Evolutionary conservation across 2,329 filamentous ascomycete genomes (phyloP).

Genomic region (Chrysosporium queenslandicum): DNA sequence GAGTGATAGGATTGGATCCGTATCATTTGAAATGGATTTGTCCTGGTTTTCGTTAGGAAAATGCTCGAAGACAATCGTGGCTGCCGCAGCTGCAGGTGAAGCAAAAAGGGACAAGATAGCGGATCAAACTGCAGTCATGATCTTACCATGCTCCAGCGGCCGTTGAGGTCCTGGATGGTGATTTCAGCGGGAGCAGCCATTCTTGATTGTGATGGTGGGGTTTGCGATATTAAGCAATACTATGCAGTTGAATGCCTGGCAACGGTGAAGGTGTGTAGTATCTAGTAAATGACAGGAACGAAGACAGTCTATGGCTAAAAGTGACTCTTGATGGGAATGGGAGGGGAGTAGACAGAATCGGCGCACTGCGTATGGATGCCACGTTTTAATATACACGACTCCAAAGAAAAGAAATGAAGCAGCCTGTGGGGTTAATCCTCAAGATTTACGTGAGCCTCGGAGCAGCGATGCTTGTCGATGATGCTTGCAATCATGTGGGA

Average conservation of each 20-base stretch:
- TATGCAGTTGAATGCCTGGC: background rate
- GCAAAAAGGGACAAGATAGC: background rate
- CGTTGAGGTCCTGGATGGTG: constrained; percentile 57
- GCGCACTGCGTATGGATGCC: background rate
- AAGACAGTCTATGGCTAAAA: background rate
- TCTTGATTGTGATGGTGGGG: constrained; percentile 7
- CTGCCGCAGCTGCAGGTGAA: background rate
- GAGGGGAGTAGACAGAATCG: background rate
- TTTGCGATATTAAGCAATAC: background rate
- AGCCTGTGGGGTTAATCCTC: background rate
- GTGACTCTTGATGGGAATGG: background rate
- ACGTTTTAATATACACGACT: background rate
- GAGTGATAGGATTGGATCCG: constrained; percentile 59
- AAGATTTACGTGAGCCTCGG: constrained; percentile 3
- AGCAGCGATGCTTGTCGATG: background rate
- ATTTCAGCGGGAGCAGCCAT: constrained; percentile 64
- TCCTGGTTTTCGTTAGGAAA: constrained; percentile 46
- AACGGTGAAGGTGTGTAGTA: too few species aligned
- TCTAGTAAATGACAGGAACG: background rate
- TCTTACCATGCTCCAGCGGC: constrained; percentile 59
- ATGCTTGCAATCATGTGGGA: constrained; percentile 3
- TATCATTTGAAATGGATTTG: constrained; percentile 58
- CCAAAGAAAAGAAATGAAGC: background rate
- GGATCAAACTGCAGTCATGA: background rate
- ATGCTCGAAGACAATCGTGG: background rate